Base-by-base conservation (phyloP, 1,284 basidiomycete genomes). In the Ganoderma sinense region DNA sequence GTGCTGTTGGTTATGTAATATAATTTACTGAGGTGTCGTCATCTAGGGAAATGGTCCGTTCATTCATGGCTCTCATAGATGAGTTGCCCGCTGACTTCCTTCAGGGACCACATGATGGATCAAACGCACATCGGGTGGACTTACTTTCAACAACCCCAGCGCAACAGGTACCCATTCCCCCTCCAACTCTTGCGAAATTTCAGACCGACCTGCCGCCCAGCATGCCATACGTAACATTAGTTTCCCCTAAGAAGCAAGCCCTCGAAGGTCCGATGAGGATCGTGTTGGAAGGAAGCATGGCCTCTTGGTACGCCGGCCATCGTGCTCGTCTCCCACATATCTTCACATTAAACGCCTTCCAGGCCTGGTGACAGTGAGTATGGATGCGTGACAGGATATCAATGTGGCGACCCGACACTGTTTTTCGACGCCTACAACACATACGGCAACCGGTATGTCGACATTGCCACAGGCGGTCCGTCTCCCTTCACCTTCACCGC, bases 81-180 rank as follows among this genome's bases (percentile, higher is more conserved):
- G n/a, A n/a, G n/a, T n/a, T n/a, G n/a, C n/a, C n/a, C n/a, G n/a
- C 64, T 67, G 51, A 67, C 33, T 33, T n/a, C 23, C 7, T 18
- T 14, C 41, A 75, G 75, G 79, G 73, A 76, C 64, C 79, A 89
- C 73, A 91, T 91, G 86, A 90, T 92, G 86, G 86, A 89, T 71
- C 90, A 92, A 75, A 90, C 88, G 7, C 88, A 89, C 78, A 76
- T 89, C 66, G 86, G 86, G 74, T 91, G 90, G 73, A 86, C 84
- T 71, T 92, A 92, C 78, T 92, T 91, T 90, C 91, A 92, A 73
- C 86, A 90, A 75, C 89, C 89, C 0, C 87, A 88, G 84, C 83
- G 85, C 3, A 88, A 91, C 78, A 85, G 85, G 88, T 88, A n/a
- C n/a, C n/a, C n/a, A n/a, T n/a, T n/a, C n/a, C n/a, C n/a, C n/a